Percentiles rank a stretch among this genome's conserved stretches.
Evolutionary conservation across 305 asterid genomes (phyloP).

Genomic region (Fraxinus latifolia): DNA sequence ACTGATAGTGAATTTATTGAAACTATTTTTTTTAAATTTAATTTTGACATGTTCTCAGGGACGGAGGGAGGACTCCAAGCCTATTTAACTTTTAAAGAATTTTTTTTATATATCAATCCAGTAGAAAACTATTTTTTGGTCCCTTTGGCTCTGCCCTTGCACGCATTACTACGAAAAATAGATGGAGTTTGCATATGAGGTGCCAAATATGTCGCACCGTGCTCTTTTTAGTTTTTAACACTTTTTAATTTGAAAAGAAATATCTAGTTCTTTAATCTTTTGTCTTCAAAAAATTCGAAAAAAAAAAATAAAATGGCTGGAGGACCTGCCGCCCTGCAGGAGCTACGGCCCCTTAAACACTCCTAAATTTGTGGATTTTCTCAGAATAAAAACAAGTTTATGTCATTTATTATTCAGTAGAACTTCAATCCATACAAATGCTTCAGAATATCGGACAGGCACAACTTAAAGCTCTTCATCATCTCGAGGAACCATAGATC

Average conservation of each 20-base stretch:
- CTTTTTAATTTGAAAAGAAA: neutral
- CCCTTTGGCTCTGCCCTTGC: neutral
- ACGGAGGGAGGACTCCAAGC: neutral
- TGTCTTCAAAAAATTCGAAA: no score
- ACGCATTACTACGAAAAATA: neutral
- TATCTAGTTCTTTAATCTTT: neutral
- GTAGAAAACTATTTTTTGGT: no score
- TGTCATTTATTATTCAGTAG: neutral
- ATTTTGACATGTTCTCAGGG: neutral
- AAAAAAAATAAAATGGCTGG: neutral
- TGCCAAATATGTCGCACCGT: neutral
- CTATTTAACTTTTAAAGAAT: neutral
- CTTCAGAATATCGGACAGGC: neutral
- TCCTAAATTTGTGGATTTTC: neutral
- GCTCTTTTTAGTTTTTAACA: neutral
- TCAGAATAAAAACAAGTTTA: neutral
- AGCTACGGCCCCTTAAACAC: neutral
- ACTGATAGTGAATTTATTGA: neutral
- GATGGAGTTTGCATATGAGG: neutral
- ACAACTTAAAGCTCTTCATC: neutral
- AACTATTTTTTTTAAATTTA: no score
- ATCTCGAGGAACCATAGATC: neutral
- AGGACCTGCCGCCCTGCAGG: neutral
- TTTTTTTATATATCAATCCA: no score
- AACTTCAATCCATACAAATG: conserved; percentile 24